Conservation (phyloP, 192 early-diverging fungal genomes). For the Fimicolochytrium jonesii region DNA sequence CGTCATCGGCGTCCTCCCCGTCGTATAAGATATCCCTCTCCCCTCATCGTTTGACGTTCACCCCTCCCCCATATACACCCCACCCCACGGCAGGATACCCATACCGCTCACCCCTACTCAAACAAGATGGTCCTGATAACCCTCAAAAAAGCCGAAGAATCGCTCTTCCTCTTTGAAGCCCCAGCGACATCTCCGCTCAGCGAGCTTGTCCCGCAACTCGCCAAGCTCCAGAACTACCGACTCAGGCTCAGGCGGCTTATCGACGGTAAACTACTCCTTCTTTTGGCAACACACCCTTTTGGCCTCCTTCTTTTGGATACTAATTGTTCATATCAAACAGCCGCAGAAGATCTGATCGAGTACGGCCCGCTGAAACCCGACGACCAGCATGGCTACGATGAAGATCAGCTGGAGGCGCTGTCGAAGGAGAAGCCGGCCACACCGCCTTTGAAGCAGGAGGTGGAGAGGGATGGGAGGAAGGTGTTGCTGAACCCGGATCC, state of each 20-base stretch:
- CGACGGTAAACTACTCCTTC: conserved; percentile 27
- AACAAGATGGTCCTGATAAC: conserved; percentile 39
- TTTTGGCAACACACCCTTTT: not conserved
- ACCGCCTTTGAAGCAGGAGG: conserved; percentile 14
- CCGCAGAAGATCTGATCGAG: conserved; percentile 44
- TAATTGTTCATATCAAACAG: conserved; percentile 22
- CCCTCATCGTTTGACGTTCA: too few species aligned
- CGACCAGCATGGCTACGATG: conserved; percentile 49
- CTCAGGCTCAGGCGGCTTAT: conserved; percentile 34
- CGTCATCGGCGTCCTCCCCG: too few species aligned
- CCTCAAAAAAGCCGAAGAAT: conserved; percentile 42
- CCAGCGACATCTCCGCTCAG: conserved; percentile 22
- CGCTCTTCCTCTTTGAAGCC: conserved; percentile 39
- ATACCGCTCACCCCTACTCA: not conserved
- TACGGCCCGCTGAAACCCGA: conserved; percentile 51
- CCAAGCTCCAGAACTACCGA: conserved; percentile 35
- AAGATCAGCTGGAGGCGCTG: conserved; percentile 54
- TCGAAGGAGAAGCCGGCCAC: conserved; percentile 22
- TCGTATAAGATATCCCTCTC: too few species aligned
- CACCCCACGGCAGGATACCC: too few species aligned
- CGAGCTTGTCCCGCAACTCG: conserved; percentile 29
- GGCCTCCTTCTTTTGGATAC: not conserved
- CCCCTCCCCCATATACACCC: too few species aligned
- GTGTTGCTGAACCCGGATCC: conserved; percentile 49
- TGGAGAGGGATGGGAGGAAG: conserved; percentile 34